phyloP scores from a whole-genome alignment of 1,284 basidiomycete species.

The Coniferiporia weirii region DNA sequence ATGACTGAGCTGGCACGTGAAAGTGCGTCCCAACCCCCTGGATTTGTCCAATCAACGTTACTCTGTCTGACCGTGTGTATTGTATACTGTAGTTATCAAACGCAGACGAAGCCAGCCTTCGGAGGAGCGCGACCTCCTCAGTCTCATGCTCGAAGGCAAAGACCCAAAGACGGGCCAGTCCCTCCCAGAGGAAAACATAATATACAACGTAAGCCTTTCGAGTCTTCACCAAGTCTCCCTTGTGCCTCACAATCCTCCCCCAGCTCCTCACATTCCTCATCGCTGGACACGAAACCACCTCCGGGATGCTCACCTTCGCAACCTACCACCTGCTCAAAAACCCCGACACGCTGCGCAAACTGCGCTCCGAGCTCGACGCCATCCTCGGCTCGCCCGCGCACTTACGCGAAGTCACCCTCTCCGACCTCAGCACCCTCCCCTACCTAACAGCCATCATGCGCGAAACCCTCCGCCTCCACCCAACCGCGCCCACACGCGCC shows the following conservation, averaged over 20 bases:
- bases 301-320: slow-evolving; percentile 36
- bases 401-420: slow-evolving; percentile 31
- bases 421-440: slow-evolving; percentile 38
- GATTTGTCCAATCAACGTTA: not conserved
- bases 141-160: slow-evolving; percentile 41
- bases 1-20: slow-evolving; percentile 38
- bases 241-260: not conserved
- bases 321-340: slow-evolving; percentile 43
- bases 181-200: slow-evolving; percentile 40
- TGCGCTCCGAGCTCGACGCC: slow-evolving; percentile 42
- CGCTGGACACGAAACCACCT: slow-evolving; percentile 49
- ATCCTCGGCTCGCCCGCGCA: slow-evolving; percentile 33
- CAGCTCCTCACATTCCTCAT: slow-evolving; percentile 51
- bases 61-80: slow-evolving; percentile 6
- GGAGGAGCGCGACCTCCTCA: slow-evolving; percentile 41
- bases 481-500: slow-evolving; percentile 36
- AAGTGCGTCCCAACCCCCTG: slow-evolving; percentile 31
- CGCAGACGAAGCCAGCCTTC: slow-evolving; percentile 32
- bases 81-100: slow-evolving; percentile 33
- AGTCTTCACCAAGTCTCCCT: not conserved
- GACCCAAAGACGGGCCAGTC: slow-evolving; percentile 44
- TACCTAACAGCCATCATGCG: slow-evolving; percentile 44
- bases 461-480: slow-evolving; percentile 42
- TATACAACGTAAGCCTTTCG: slow-evolving; percentile 34
- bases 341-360: slow-evolving; percentile 38